Base-by-base conservation (phyloP, 805 yeast genomes). In the Sugiyamaella lignohabitans region DNA sequence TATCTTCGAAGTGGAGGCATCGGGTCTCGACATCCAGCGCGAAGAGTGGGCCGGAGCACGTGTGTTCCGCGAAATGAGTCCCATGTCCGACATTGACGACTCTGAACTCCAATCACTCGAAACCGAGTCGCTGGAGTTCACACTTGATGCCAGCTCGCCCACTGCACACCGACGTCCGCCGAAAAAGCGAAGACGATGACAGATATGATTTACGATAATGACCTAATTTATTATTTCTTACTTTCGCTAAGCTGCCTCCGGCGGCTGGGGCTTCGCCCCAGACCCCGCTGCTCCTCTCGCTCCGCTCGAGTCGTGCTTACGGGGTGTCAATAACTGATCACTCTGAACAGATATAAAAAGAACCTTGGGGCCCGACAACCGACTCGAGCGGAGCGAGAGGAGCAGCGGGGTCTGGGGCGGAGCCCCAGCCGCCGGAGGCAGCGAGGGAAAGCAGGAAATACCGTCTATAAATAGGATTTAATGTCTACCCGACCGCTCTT, bases 401-500 rank as follows among this genome's bases (percentile, higher is more conserved):
- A 27, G 14, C 32, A 27, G 14, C 32, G 32, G 32, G 32, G 8
- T 14, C 32, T n/a, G n/a, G 32, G 32, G 32, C 32, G 14, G 32
- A 27, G 32, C 32, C 32, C n/a, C 32, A 14, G 32, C 32, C 32
- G 32, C 32, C 32, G 32, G 32, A 27, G 32, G 32, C 32, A 27
- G 8, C 32, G 32, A 8, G 14, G 32, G 32, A 14, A 27, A 27
- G 32, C 11, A 27, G 14, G 32, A 14, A 27, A 27, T 8, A 27
- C 14, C 14, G 14, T 27, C 32, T 27, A 27, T 27, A 27, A 27
- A 14, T 27, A 27, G 11, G 8, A 27, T 27, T 27, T 8, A 27
- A n/a, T 8, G 32, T 27, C 32, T 27, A 1, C 78, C 78, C 5
- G 63, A 60, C 40, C 86, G 65, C 59, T 83, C 91, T 54, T 75